Evolutionary conservation across 2,329 filamentous ascomycete species (phyloP).

Genomic region (Orbilia brochopaga): DNA sequence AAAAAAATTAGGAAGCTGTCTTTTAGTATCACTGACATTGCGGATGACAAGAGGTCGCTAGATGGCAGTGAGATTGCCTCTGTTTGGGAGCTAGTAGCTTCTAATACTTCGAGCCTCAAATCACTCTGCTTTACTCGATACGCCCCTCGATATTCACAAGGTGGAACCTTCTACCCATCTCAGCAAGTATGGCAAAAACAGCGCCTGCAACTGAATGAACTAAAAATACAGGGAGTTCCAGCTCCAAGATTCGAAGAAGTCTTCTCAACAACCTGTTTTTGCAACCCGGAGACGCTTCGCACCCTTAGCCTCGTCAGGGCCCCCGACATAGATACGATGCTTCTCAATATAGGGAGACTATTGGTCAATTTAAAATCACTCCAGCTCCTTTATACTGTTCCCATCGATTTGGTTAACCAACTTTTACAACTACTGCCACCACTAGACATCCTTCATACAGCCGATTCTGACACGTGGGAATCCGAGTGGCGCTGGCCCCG

Average conservation of each 20-base stretch:
- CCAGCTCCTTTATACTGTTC: slow-evolving; percentile 5
- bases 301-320: slow-evolving; percentile 7
- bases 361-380: slow-evolving; percentile 17
- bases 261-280: slow-evolving; percentile 5
- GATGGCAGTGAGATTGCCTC: background rate
- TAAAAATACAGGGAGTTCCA: slow-evolving; percentile 8
- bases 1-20: slow-evolving; percentile 1
- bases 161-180: background rate
- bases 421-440: slow-evolving; percentile 10
- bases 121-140: slow-evolving; percentile 5
- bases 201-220: slow-evolving; percentile 6
- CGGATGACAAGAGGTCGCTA: background rate
- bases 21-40: slow-evolving; percentile 5
- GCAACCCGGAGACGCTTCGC: background rate
- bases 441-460: slow-evolving; percentile 12
- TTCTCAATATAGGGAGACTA: slow-evolving; percentile 8
- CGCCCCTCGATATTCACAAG: background rate
- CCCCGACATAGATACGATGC: background rate
- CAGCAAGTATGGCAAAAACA: slow-evolving; percentile 1
- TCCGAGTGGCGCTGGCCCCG: slow-evolving; percentile 1
- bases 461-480: background rate
- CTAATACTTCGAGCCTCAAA: slow-evolving; percentile 11
- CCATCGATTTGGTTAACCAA: background rate
- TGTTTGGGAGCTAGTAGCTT: slow-evolving; percentile 13
- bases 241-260: background rate